These are phyloP conservation scores for Limnanthes douglasii DNA, from an alignment of 345 rosid species.

Conservation along the genomic window DNA sequence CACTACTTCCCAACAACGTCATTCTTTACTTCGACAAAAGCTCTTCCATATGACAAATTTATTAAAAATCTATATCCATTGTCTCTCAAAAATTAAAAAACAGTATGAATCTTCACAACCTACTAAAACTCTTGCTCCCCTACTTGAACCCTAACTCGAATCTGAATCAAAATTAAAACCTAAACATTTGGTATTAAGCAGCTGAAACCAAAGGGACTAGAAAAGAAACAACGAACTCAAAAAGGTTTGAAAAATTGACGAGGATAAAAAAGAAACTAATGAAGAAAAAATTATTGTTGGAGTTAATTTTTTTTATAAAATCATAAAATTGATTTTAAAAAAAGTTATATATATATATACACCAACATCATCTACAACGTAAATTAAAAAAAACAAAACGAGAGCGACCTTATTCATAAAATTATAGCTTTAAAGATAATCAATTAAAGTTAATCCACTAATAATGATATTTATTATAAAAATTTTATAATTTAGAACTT, in stretches of 20 bases:
- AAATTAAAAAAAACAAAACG: no score
- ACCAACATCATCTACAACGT: no score
- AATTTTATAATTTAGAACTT: no score
- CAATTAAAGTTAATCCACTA: no score
- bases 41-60: conserved; percentile 30
- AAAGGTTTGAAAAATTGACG: conserved; percentile 8
- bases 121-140: no score
- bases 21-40: conserved; percentile 36
- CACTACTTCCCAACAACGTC: conserved; percentile 53
- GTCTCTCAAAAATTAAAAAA: conserved; percentile 23
- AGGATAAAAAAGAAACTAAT: conserved; percentile 20
- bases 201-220: conserved; percentile 22
- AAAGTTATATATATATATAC: no score
- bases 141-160: conserved; percentile 12
- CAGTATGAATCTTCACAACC: no score
- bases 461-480: no score
- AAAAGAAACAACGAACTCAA: conserved; percentile 4
- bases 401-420: no score
- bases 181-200: conserved; percentile 18
- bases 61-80: conserved; percentile 31
- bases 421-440: no score
- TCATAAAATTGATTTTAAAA: no score
- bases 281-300: conserved; percentile 34
- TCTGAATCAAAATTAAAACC: conserved; percentile 19
- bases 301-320: no score